Evolutionary conservation across 345 rosid genomes (phyloP).

Genomic region (Syzygium aromaticum): DNA sequence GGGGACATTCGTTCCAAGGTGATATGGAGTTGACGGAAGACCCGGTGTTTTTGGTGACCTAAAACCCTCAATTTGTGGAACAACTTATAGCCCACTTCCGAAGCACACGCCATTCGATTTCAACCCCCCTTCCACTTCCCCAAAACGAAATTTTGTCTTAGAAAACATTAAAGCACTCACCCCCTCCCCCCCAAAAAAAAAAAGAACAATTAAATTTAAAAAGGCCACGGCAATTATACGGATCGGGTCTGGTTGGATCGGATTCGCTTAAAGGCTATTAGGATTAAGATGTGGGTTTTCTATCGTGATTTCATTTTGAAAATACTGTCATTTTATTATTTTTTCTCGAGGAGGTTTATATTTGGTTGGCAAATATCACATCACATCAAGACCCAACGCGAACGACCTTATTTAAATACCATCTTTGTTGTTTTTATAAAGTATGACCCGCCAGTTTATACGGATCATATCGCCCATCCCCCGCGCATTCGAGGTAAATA

Average conservation of each 20-base stretch:
- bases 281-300: background rate
- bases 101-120: background rate
- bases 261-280: background rate
- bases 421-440: rapidly evolving
- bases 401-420: background rate
- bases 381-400: background rate
- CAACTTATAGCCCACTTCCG: background rate
- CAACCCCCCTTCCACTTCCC: background rate
- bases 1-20: background rate
- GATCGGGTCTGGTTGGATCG: rapidly evolving
- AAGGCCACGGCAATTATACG: background rate
- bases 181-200: too few relatives aligned
- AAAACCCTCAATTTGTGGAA: background rate
- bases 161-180: background rate
- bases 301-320: background rate
- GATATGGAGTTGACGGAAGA: background rate
- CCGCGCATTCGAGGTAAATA: background rate
- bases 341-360: rapidly evolving
- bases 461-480: background rate
- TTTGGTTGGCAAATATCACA: rapidly evolving
- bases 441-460: background rate
- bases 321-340: rapidly evolving
- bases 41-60: background rate
- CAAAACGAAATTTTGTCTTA: background rate
- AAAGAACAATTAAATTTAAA: background rate